These are phyloP conservation scores for Abrus precatorius DNA, from an alignment of 306 rosid genomes.

Conservation along the genomic window DNA sequence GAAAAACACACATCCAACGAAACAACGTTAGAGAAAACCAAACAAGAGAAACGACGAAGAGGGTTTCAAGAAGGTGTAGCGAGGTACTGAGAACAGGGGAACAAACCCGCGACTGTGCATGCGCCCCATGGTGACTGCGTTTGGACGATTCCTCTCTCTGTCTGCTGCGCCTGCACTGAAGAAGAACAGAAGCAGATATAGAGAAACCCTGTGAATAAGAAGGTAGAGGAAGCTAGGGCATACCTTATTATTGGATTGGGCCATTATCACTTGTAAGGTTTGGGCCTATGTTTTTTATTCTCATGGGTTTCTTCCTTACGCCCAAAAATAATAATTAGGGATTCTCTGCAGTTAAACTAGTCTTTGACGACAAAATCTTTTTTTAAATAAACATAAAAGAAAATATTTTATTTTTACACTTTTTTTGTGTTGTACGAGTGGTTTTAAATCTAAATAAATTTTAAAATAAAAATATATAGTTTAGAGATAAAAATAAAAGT, in stretches of 20 bases:
- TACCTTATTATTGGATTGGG: neutral
- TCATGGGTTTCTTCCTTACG: neutral
- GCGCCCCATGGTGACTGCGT: constrained; percentile 72
- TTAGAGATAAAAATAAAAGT: too few relatives aligned
- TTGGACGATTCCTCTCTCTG: constrained; percentile 23
- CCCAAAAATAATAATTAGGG: neutral
- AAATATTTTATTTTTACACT: too few relatives aligned
- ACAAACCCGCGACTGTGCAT: constrained; percentile 89
- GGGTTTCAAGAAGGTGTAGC: neutral
- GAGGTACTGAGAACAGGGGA: neutral
- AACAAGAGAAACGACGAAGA: neutral
- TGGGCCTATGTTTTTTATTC: neutral
- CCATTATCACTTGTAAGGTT: neutral
- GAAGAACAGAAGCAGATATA: neutral
- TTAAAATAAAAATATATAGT: too few relatives aligned
- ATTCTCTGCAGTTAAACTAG: too few relatives aligned
- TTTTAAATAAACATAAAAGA: too few relatives aligned
- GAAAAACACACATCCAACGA: constrained; percentile 33
- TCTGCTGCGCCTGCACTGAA: constrained; percentile 31
- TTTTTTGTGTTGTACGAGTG: too few relatives aligned
- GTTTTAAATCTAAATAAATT: too few relatives aligned
- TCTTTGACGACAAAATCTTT: too few relatives aligned
- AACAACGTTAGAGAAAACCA: constrained; percentile 9
- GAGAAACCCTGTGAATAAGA: constrained; percentile 35
- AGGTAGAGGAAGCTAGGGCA: constrained; percentile 52